Percentiles rank a stretch among this genome's conserved stretches.
phyloP scores from a whole-genome alignment of 2,329 filamentous ascomycete genomes.

The Microcyclosporella mali region DNA sequence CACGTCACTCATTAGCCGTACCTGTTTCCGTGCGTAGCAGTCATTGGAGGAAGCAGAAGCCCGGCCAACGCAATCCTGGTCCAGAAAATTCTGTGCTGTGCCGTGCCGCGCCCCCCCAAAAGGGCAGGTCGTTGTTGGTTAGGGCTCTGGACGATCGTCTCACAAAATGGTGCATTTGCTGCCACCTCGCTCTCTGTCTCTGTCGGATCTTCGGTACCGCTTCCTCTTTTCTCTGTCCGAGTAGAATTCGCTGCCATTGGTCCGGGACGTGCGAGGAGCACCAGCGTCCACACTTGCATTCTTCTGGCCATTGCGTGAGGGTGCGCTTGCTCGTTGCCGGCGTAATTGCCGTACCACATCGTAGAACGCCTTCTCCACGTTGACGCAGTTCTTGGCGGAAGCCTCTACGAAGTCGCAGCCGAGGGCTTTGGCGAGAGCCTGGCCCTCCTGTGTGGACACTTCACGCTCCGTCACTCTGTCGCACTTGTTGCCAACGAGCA shows the following conservation, averaged over 20 bases:
- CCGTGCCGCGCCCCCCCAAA: neutral
- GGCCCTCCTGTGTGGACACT: conserved; percentile 93
- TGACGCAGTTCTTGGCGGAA: conserved; percentile 96
- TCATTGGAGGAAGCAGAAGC: too few species aligned
- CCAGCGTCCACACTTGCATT: conserved; percentile 9
- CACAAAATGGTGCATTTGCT: conserved; percentile 28
- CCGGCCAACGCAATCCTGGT: too few species aligned
- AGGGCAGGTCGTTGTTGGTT: neutral
- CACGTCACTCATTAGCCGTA: too few species aligned
- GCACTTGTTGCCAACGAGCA: conserved; percentile 98
- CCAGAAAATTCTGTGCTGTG: neutral
- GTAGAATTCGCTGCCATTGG: conserved; percentile 15
- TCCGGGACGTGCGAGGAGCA: conserved; percentile 10
- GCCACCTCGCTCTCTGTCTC: conserved; percentile 17
- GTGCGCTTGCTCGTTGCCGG: conserved; percentile 55
- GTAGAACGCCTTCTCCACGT: conserved; percentile 97
- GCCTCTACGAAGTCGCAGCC: conserved; percentile 96
- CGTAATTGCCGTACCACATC: conserved; percentile 90
- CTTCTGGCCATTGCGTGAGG: conserved; percentile 17
- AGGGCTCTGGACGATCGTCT: conserved; percentile 2
- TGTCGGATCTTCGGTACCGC: conserved; percentile 20
- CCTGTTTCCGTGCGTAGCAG: too few species aligned
- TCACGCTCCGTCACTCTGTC: conserved; percentile 93
- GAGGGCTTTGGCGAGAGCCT: conserved; percentile 81
- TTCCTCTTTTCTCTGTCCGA: conserved; percentile 18